Percentiles rank a stretch among this genome's conserved stretches.
Conservation (phyloP, 805 yeast genomes). For the Scheffersomyces coipomensis region DNA sequence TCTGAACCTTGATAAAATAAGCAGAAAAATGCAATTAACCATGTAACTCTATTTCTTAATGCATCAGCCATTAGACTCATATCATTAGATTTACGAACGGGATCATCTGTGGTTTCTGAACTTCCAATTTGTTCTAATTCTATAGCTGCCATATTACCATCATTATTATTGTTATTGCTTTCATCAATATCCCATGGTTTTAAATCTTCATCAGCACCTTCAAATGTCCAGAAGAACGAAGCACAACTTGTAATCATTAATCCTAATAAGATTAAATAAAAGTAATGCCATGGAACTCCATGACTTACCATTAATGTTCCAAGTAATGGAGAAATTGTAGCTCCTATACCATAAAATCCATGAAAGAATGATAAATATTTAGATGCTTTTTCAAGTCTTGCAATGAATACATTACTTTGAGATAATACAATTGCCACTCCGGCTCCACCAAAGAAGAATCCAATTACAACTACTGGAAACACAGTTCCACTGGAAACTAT, state of each 20-base stretch:
- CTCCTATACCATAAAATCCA: slow-evolving; percentile 72
- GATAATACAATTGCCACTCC: slow-evolving; percentile 52
- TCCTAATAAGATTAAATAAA: slow-evolving; percentile 49
- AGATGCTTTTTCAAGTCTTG: slow-evolving; percentile 52
- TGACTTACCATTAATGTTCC: slow-evolving; percentile 53
- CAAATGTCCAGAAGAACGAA: slow-evolving; percentile 44
- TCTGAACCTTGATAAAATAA: slow-evolving; percentile 70
- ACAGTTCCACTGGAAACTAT: slow-evolving; percentile 47
- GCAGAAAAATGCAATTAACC: slow-evolving; percentile 52
- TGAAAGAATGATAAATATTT: slow-evolving; percentile 61
- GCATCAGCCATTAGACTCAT: slow-evolving; percentile 36
- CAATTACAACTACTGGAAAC: slow-evolving; percentile 49
- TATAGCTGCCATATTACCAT: background rate
- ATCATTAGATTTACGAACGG: background rate
- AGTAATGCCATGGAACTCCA: slow-evolving; percentile 54
- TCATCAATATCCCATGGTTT: slow-evolving; percentile 29
- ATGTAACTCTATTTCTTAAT: slow-evolving; percentile 36
- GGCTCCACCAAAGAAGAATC: slow-evolving; percentile 56
- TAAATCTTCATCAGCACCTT: slow-evolving; percentile 46
- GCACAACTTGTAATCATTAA: slow-evolving; percentile 30
- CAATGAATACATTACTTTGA: slow-evolving; percentile 51
- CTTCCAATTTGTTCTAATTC: background rate
- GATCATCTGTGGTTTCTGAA: background rate
- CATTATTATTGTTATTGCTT: background rate
- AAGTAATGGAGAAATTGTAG: slow-evolving; percentile 65